A percentile compares a stretch with the other conserved stretches of the same genome.
phyloP scores from a whole-genome alignment of 176 grass and related monocot species.

The Elymus sibiricus region DNA sequence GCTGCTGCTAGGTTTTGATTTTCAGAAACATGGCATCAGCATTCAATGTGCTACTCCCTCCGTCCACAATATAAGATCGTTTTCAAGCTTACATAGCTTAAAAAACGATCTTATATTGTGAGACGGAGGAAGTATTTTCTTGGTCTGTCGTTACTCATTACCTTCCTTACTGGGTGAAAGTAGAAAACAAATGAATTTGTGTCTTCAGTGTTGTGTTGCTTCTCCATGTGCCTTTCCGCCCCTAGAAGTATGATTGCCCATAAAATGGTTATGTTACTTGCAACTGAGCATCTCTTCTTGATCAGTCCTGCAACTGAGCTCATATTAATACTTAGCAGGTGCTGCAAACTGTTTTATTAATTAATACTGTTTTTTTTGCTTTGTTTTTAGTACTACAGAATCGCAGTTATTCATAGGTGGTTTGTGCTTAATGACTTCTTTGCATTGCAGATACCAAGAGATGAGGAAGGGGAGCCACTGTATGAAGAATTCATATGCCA shows the following conservation, averaged over 20 bases:
- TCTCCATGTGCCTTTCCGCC: not conserved
- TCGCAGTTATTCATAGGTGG: conserved; percentile 7
- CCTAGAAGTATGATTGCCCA: not conserved
- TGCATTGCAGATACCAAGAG: conserved; percentile 67
- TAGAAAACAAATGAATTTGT: not conserved
- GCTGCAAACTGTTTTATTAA: not conserved
- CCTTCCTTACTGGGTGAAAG: not conserved
- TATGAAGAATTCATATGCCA: conserved; percentile 93
- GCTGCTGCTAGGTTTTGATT: not conserved
- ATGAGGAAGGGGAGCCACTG: conserved; percentile 84
- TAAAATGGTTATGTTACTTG: conserved; percentile 1
- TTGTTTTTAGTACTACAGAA: not conserved
- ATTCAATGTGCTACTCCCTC: not conserved
- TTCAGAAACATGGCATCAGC: not conserved
- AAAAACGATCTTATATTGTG: too few species aligned
- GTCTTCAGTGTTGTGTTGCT: not conserved
- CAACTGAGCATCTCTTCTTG: not conserved
- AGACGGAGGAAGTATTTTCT: not conserved
- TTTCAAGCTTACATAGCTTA: too few species aligned
- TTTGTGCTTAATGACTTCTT: not conserved
- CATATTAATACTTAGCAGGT: conserved; percentile 9
- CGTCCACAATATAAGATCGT: too few species aligned
- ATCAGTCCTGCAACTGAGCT: not conserved
- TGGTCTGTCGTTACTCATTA: not conserved
- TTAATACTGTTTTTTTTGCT: not conserved